Conservation (phyloP, 345 rosid species). For the Lepidium didymum region DNA sequence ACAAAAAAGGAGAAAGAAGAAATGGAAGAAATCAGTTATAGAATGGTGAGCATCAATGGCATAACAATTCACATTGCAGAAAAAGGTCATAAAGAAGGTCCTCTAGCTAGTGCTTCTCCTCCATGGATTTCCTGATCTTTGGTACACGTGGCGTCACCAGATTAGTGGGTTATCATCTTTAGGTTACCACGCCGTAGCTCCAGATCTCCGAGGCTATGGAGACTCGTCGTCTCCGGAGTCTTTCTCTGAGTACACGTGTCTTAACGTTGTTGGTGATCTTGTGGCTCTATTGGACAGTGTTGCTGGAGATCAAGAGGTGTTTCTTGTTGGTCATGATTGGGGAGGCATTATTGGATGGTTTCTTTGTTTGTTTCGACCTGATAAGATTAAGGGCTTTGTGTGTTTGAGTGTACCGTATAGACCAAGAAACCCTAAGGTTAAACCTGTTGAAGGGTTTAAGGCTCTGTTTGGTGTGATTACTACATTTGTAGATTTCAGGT, state of each 20-base stretch:
- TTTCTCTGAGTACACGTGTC: slow-evolving; percentile 46
- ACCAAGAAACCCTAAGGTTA: slow-evolving; percentile 55
- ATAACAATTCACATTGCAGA: slow-evolving; percentile 74
- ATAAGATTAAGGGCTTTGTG: slow-evolving; percentile 51
- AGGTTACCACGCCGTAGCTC: slow-evolving; percentile 65
- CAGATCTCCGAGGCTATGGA: slow-evolving; percentile 80
- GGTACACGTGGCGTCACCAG: slow-evolving; percentile 93
- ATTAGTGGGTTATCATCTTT: slow-evolving; percentile 43
- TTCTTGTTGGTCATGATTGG: slow-evolving; percentile 74
- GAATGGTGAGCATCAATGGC: slow-evolving; percentile 49
- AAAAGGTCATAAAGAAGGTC: slow-evolving; percentile 47
- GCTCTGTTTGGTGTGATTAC: slow-evolving; percentile 66
- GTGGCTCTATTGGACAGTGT: slow-evolving; percentile 51
- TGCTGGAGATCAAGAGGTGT: slow-evolving; percentile 53
- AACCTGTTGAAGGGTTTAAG: slow-evolving; percentile 46
- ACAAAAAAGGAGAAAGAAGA: not conserved
- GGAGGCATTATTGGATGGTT: slow-evolving; percentile 75
- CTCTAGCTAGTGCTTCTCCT: slow-evolving; percentile 48
- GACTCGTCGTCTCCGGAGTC: slow-evolving; percentile 49
- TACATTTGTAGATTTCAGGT: slow-evolving; percentile 91
- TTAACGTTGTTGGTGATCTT: slow-evolving; percentile 55
- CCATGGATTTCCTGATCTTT: slow-evolving; percentile 83
- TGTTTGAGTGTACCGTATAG: slow-evolving; percentile 58
- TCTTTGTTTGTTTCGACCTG: slow-evolving; percentile 66
- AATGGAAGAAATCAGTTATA: slow-evolving; percentile 56